phyloP scores from a whole-genome alignment of 768 basidiomycete species.

The Amanita molliuscula region DNA sequence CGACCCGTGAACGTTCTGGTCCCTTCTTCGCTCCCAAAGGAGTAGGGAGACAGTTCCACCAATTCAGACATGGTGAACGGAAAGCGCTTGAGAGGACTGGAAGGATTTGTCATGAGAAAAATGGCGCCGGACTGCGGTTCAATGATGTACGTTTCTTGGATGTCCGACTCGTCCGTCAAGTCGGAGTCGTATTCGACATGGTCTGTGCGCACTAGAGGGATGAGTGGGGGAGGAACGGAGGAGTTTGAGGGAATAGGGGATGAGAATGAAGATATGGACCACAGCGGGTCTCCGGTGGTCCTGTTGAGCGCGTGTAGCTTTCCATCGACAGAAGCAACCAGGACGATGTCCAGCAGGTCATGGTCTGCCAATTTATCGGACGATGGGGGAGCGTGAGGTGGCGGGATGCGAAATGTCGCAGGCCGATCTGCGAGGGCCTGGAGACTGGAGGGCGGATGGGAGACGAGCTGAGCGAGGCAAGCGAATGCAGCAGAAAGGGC shows the following conservation, averaged over 20 bases:
- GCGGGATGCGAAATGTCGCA: constrained; percentile 12
- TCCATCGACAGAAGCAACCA: constrained; percentile 90
- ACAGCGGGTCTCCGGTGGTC: constrained; percentile 69
- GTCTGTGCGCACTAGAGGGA: constrained; percentile 65
- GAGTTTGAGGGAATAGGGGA: constrained; percentile 20
- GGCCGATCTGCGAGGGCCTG: constrained; percentile 19
- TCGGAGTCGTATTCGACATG: constrained; percentile 53
- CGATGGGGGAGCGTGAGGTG: constrained; percentile 10
- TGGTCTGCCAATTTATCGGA: constrained; percentile 30
- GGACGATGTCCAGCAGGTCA: constrained; percentile 70
- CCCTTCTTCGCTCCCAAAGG: constrained; percentile 48
- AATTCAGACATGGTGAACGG: constrained; percentile 89
- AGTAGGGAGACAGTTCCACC: constrained; percentile 85
- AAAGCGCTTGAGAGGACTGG: constrained; percentile 71
- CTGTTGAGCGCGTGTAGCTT: constrained; percentile 91
- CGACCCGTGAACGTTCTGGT: constrained; percentile 77
- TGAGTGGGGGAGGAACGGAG: constrained; percentile 42
- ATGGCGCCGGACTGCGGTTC: constrained; percentile 94
- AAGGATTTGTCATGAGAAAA: constrained; percentile 68
- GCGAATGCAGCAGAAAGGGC: constrained; percentile 17
- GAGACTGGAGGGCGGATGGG: constrained; percentile 14
- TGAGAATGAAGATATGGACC: constrained; percentile 75
- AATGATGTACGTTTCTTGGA: constrained; percentile 80
- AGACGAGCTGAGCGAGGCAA: constrained; percentile 21
- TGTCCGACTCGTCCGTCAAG: constrained; percentile 35